Conservation (phyloP, 1,284 basidiomycete species). For the Malassezia furfur region DNA sequence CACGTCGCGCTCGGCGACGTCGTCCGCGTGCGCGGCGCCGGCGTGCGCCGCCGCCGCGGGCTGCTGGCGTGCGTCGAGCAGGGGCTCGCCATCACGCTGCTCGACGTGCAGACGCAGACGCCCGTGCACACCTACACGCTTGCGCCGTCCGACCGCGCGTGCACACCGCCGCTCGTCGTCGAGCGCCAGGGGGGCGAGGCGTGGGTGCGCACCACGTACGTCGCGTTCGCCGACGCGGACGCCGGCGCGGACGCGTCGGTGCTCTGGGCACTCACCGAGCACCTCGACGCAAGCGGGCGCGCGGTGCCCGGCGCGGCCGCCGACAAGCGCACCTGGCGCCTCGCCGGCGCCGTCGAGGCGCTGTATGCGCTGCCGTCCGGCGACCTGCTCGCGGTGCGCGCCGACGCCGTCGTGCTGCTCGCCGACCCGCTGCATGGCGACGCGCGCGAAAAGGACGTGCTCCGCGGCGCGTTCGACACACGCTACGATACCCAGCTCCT, state of each 20-base stretch:
- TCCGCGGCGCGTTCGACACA: background rate
- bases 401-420: conserved; percentile 11
- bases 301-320: background rate
- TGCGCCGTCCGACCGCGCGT: conserved; percentile 11
- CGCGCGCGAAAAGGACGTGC: background rate
- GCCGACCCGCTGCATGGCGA: background rate
- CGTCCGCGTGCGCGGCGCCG: conserved; percentile 8
- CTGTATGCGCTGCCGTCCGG: conserved; percentile 1
- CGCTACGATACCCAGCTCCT: conserved; percentile 5
- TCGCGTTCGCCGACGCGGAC: background rate
- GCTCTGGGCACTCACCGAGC: conserved; percentile 6
- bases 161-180: conserved; percentile 17
- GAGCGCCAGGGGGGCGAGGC: conserved; percentile 1
- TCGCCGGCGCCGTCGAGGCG: conserved; percentile 1
- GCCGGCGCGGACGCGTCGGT: background rate
- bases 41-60: conserved; percentile 8
- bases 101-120: conserved; percentile 17
- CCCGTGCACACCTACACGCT: conserved; percentile 18
- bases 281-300: conserved; percentile 7
- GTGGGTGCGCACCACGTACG: conserved; percentile 12
- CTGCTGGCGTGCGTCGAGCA: conserved; percentile 15
- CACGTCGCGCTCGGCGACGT: conserved; percentile 17
- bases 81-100: conserved; percentile 11
- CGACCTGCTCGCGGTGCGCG: conserved; percentile 3
- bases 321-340: background rate